A percentile compares a stretch with the other conserved stretches of the same genome.
Evolutionary conservation across 2,329 filamentous ascomycete species (phyloP).

Genomic region (Pyrenochaeta sp.): DNA sequence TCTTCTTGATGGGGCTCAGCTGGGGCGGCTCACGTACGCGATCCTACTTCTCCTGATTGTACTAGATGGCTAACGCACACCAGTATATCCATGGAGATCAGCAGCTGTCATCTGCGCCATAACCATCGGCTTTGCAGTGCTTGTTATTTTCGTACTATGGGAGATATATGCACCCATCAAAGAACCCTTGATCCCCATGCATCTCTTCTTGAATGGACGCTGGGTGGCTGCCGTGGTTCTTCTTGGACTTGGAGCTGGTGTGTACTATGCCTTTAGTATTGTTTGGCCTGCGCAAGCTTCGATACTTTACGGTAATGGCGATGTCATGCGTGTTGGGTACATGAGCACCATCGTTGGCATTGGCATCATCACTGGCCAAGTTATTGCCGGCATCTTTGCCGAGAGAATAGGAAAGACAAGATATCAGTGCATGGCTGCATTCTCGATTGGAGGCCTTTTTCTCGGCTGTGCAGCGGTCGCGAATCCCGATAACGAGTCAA

Average conservation of each 20-base stretch:
- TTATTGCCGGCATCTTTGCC: slow-evolving; percentile 33
- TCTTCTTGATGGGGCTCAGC: slow-evolving; percentile 28
- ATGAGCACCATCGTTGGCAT: slow-evolving; percentile 27
- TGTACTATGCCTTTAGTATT: slow-evolving; percentile 48
- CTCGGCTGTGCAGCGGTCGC: slow-evolving; percentile 24
- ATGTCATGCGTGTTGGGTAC: slow-evolving; percentile 10
- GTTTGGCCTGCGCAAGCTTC: slow-evolving; percentile 41
- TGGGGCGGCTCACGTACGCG: slow-evolving; percentile 17
- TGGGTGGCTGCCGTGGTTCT: slow-evolving; percentile 39
- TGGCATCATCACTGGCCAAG: slow-evolving; percentile 36
- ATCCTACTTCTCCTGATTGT: not conserved
- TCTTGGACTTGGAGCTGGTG: slow-evolving; percentile 40
- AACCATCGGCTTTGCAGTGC: slow-evolving; percentile 43
- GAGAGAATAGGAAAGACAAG: slow-evolving; percentile 23
- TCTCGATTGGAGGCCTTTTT: slow-evolving; percentile 28
- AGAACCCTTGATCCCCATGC: slow-evolving; percentile 46
- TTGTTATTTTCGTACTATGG: slow-evolving; percentile 51
- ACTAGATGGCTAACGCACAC: slow-evolving; percentile 1
- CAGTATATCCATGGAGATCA: slow-evolving; percentile 55
- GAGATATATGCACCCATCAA: slow-evolving; percentile 32
- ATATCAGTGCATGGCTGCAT: slow-evolving; percentile 34
- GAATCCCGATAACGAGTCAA: slow-evolving; percentile 26
- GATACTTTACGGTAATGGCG: slow-evolving; percentile 29
- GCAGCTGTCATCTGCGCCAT: slow-evolving; percentile 52
- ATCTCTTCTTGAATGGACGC: slow-evolving; percentile 42